These are phyloP conservation scores for Xerocomus potaroensis DNA, from an alignment of 768 basidiomycete genomes.

Conservation along the genomic window DNA sequence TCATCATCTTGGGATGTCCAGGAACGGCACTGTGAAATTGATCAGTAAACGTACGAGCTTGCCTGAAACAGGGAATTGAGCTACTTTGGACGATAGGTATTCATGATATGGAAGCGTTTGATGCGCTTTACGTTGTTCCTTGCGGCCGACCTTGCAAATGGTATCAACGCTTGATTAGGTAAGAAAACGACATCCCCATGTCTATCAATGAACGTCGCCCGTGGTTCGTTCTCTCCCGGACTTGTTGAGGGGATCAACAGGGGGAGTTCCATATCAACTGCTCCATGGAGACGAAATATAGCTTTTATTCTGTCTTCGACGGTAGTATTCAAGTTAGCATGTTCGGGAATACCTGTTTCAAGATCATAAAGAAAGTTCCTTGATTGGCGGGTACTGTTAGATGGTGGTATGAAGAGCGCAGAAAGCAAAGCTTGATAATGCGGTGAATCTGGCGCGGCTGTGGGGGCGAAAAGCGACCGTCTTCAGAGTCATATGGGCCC, in stretches of 20 bases:
- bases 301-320: conserved; percentile 73
- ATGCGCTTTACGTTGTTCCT: conserved; percentile 61
- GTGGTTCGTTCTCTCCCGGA: conserved; percentile 56
- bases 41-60: conserved; percentile 1
- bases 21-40: conserved; percentile 45
- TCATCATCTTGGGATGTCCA: conserved; percentile 69
- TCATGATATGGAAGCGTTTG: conserved; percentile 77
- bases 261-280: conserved; percentile 82
- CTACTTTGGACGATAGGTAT: conserved; percentile 68
- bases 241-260: conserved; percentile 72
- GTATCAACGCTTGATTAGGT: conserved; percentile 66
- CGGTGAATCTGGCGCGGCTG: conserved; percentile 76
- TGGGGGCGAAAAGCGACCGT: background rate
- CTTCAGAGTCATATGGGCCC: background rate
- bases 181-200: conserved; percentile 74
- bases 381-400: conserved; percentile 55
- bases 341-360: conserved; percentile 62
- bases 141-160: conserved; percentile 83
- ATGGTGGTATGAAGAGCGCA: conserved; percentile 71
- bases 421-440: conserved; percentile 77
- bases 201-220: conserved; percentile 74
- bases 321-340: conserved; percentile 65
- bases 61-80: conserved; percentile 9
- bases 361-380: conserved; percentile 73
- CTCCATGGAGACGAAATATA: conserved; percentile 86